These are phyloP conservation scores for Amniculicola lignicola DNA, from an alignment of 495 filamentous ascomycete species.

Conservation along the genomic window DNA sequence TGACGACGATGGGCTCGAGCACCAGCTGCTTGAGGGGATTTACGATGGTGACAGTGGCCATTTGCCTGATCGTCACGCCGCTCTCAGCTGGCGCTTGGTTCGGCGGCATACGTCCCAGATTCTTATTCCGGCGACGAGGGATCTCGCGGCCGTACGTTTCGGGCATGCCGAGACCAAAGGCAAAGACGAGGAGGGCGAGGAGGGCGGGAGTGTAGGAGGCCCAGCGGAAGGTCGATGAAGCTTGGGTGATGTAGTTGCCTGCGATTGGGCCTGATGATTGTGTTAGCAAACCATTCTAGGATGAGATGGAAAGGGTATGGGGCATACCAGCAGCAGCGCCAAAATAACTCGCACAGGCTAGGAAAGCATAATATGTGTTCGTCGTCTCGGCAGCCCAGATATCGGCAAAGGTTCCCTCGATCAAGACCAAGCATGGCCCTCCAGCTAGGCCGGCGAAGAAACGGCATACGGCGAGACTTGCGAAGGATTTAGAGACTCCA, in stretches of 20 bases:
- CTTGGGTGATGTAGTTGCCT: constrained; percentile 39
- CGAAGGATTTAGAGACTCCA: constrained; percentile 36
- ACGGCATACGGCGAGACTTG: constrained; percentile 41
- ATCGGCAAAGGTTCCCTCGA: constrained; percentile 50
- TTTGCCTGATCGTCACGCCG: constrained; percentile 34
- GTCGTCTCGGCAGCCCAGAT: constrained; percentile 41
- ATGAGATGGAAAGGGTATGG: not conserved
- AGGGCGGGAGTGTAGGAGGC: constrained; percentile 43
- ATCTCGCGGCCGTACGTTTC: constrained; percentile 48
- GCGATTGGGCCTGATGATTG: constrained; percentile 40
- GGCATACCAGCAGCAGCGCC: constrained; percentile 39
- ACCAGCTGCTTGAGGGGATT: constrained; percentile 41
- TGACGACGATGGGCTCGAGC: constrained; percentile 44
- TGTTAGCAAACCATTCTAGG: constrained; percentile 1
- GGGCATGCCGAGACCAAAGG: constrained; percentile 42
- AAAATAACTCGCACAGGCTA: constrained; percentile 39
- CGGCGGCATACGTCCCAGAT: constrained; percentile 27
- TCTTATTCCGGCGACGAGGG: constrained; percentile 38
- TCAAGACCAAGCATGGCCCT: constrained; percentile 46
- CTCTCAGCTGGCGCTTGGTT: constrained; percentile 27
- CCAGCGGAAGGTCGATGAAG: constrained; percentile 44
- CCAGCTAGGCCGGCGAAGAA: constrained; percentile 47
- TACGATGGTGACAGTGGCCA: constrained; percentile 42
- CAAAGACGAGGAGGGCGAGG: constrained; percentile 35
- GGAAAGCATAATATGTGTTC: constrained; percentile 41